Evolutionary conservation across 2,329 filamentous ascomycete species (phyloP).

Genomic region (Sarocladium strictum): DNA sequence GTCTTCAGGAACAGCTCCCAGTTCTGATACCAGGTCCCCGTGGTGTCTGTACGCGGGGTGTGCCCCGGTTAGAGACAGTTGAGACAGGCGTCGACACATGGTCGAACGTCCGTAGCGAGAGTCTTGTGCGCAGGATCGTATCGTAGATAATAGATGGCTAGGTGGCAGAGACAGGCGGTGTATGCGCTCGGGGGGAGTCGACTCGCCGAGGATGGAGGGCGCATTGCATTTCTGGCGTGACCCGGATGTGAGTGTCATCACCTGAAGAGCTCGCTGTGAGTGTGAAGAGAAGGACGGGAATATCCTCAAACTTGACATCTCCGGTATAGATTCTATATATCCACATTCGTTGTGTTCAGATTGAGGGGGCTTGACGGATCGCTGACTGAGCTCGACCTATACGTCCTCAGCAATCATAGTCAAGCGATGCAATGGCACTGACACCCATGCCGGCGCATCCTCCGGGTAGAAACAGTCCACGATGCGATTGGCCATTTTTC

Average conservation of each 20-base stretch:
- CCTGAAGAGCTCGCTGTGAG: neutral
- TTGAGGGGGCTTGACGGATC: neutral
- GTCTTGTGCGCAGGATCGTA: neutral
- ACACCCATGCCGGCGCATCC: neutral
- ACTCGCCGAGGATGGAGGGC: neutral
- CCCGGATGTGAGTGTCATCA: neutral
- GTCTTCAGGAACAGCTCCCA: neutral
- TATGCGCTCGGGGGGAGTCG: slow-evolving; percentile 5
- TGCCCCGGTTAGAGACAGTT: neutral
- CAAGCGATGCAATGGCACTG: neutral
- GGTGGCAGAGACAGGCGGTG: slow-evolving; percentile 6
- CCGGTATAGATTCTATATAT: neutral
- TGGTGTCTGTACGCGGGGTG: neutral
- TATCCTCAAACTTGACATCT: neutral
- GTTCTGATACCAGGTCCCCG: neutral
- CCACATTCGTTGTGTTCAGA: neutral
- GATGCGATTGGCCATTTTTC: slow-evolving; percentile 15
- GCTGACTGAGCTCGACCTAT: neutral
- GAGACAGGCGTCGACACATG: neutral
- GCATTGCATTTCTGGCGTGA: neutral
- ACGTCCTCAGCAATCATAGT: neutral
- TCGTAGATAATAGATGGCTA: neutral
- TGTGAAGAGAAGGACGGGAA: neutral
- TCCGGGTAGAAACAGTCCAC: slow-evolving; percentile 22
- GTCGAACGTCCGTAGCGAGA: neutral